Conservation (phyloP, 805 yeast genomes). For the Candida saitoana region DNA sequence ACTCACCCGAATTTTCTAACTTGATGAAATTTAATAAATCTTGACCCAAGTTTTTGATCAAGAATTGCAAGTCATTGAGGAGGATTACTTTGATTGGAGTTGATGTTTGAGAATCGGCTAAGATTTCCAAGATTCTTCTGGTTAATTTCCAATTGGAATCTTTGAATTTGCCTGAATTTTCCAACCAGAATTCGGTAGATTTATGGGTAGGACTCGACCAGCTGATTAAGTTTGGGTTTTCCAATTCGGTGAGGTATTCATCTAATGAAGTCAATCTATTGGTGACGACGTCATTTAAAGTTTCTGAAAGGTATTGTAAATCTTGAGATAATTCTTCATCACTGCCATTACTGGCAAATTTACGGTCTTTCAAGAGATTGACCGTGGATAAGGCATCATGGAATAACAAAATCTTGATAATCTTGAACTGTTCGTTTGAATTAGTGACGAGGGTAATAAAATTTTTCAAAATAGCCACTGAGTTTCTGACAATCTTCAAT, state of each 20-base stretch:
- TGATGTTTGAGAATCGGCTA: slow-evolving; percentile 29
- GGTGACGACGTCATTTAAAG: slow-evolving; percentile 68
- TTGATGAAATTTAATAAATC: slow-evolving; percentile 35
- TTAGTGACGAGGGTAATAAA: slow-evolving; percentile 38
- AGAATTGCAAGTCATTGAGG: slow-evolving; percentile 40
- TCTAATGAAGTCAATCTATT: slow-evolving; percentile 81
- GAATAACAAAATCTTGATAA: slow-evolving; percentile 65
- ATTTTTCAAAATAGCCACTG: slow-evolving; percentile 71
- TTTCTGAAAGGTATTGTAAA: slow-evolving; percentile 52
- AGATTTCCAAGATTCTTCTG: slow-evolving; percentile 53
- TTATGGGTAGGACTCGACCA: slow-evolving; percentile 82
- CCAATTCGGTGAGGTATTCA: slow-evolving; percentile 82
- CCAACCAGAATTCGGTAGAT: slow-evolving; percentile 85
- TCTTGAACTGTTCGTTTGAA: slow-evolving; percentile 36
- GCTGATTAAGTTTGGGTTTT: slow-evolving; percentile 73
- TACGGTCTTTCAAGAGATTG: slow-evolving; percentile 71
- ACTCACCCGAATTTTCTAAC: slow-evolving; percentile 46
- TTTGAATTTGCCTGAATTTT: slow-evolving; percentile 72
- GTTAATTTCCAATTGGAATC: slow-evolving; percentile 72
- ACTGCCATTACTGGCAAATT: slow-evolving; percentile 63
- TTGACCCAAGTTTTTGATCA: slow-evolving; percentile 37
- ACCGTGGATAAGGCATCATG: slow-evolving; percentile 71
- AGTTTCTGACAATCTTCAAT: slow-evolving; percentile 83
- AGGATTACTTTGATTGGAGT: slow-evolving; percentile 29
- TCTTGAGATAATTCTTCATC: slow-evolving; percentile 86